Evolutionary conservation across 257 asterid genomes (phyloP).

Genomic region (Plantago major): DNA sequence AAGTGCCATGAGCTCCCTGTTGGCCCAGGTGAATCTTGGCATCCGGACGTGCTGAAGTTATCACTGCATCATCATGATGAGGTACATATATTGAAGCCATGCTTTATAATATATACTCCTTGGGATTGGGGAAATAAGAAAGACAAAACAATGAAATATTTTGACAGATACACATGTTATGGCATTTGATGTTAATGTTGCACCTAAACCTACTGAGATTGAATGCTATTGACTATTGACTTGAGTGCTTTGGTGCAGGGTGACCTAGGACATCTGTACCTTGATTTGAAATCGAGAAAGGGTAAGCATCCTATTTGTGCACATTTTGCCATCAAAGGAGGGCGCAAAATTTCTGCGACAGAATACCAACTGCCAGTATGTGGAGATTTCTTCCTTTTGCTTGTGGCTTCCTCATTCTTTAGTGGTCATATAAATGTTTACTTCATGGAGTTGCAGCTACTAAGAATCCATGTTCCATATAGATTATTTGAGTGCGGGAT

Average conservation of each 20-base stretch:
- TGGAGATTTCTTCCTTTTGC: conserved; percentile 22
- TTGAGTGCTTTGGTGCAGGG: conserved; percentile 55
- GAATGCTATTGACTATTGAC: conserved; percentile 18
- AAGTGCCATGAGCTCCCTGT: conserved; percentile 54
- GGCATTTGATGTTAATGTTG: neutral
- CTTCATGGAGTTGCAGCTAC: neutral
- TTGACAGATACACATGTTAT: neutral
- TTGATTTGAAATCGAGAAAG: conserved; percentile 83
- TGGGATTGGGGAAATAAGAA: neutral
- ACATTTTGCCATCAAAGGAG: conserved; percentile 97
- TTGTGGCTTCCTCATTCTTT: conserved; percentile 9
- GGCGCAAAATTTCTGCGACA: conserved; percentile 75
- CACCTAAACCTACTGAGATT: neutral
- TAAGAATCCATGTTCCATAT: neutral
- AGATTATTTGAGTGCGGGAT: conserved; percentile 2
- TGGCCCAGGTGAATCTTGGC: conserved; percentile 98
- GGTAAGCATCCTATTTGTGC: conserved; percentile 90
- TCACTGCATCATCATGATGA: conserved; percentile 79
- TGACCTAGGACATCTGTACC: conserved; percentile 82
- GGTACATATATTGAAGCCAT: conserved; percentile 41
- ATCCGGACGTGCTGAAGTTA: conserved; percentile 87
- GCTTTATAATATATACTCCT: conserved; percentile 7
- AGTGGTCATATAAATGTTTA: conserved; percentile 9
- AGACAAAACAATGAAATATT: conserved; percentile 13
- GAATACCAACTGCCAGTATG: conserved; percentile 95